Percentiles rank a stretch among this genome's conserved stretches.
Evolutionary conservation across 495 filamentous ascomycete genomes (phyloP).

Genomic region (Xylaria castorea): DNA sequence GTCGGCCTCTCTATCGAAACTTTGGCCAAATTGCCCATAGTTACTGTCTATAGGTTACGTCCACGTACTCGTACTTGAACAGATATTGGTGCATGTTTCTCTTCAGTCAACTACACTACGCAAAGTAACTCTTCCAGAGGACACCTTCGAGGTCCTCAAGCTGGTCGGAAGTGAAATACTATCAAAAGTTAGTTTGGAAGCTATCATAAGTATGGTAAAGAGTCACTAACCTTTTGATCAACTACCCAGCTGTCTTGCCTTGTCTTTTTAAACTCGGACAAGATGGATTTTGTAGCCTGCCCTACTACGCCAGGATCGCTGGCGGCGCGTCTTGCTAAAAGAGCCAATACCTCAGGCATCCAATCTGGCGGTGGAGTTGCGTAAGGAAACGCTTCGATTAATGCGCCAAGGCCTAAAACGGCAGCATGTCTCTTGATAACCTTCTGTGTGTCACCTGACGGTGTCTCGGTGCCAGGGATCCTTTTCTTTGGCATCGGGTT

Average conservation of each 20-base stretch:
- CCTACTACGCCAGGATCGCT: slow-evolving; percentile 92
- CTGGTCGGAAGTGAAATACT: slow-evolving; percentile 93
- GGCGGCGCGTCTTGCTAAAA: slow-evolving; percentile 82
- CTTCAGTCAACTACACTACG: slow-evolving; percentile 51
- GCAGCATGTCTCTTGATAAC: slow-evolving; percentile 87
- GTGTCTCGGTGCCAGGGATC: slow-evolving; percentile 74
- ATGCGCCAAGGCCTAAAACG: slow-evolving; percentile 86
- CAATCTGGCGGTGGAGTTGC: slow-evolving; percentile 87
- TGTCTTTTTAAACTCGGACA: slow-evolving; percentile 99
- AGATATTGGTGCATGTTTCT: background rate
- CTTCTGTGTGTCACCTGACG: slow-evolving; percentile 76
- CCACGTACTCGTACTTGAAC: background rate
- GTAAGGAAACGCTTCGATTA: slow-evolving; percentile 98
- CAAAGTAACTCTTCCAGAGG: slow-evolving; percentile 99
- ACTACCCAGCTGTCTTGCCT: slow-evolving; percentile 98
- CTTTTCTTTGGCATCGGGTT: slow-evolving; percentile 87
- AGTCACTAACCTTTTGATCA: slow-evolving; percentile 82
- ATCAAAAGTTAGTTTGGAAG: slow-evolving; percentile 41
- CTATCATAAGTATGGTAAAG: background rate
- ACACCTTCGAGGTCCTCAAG: slow-evolving; percentile 95
- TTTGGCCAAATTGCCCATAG: background rate
- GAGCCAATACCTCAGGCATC: slow-evolving; percentile 92
- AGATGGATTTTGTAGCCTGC: slow-evolving; percentile 93
- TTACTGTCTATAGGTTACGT: background rate
- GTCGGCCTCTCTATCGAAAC: background rate